Conservation (phyloP, 768 basidiomycete species). For the Thelephora ganbajun region DNA sequence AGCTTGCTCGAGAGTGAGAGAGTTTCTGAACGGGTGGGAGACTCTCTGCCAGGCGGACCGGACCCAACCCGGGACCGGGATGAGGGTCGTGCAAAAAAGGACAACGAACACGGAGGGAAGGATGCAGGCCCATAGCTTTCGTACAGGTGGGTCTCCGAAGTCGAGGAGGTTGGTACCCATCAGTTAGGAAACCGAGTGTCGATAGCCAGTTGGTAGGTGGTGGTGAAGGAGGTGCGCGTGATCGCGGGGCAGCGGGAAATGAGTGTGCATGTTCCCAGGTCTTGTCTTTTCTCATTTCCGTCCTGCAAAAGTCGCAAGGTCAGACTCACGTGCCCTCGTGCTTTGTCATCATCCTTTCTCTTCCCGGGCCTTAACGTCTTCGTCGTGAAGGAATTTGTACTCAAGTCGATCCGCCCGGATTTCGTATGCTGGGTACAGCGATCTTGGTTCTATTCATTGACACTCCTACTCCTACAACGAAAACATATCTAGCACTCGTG, state of each 20-base stretch:
- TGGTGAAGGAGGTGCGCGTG: background rate
- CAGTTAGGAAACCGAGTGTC: background rate
- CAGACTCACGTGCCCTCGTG: background rate
- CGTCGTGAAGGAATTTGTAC: no score
- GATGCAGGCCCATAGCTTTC: constrained; percentile 16
- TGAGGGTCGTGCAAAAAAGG: constrained; percentile 4
- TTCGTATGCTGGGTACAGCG: no score
- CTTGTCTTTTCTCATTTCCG: background rate
- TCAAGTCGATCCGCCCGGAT: no score
- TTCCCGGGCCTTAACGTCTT: no score
- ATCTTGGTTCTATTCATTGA: no score
- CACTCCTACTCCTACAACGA: no score
- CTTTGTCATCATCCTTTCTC: background rate
- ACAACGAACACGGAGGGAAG: constrained; percentile 13
- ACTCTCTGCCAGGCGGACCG: constrained; percentile 2
- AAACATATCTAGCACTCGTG: no score
- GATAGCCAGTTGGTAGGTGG: no score
- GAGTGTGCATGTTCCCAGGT: background rate
- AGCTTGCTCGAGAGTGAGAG: constrained; percentile 16
- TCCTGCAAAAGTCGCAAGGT: background rate
- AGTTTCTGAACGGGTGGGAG: constrained; percentile 10
- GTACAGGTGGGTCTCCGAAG: constrained; percentile 13
- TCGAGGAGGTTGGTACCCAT: constrained; percentile 6
- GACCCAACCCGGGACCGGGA: constrained; percentile 4
- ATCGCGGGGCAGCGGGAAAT: background rate